Base-by-base conservation (phyloP, 768 basidiomycete genomes). In the Mycena belliarum region DNA sequence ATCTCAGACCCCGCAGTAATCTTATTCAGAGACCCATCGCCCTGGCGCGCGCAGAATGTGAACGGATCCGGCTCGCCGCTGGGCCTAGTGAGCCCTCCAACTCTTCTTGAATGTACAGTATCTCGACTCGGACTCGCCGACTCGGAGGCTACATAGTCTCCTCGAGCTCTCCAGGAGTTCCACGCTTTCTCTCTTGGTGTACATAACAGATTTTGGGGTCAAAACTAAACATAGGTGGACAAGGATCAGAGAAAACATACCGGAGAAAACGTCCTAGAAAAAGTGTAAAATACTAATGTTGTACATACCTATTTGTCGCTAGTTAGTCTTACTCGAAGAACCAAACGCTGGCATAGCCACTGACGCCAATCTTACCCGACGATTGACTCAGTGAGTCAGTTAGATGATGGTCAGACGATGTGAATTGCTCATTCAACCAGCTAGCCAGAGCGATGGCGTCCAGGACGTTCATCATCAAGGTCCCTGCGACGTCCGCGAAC, bases 401-500 rank as follows among this genome's bases (percentile, higher is more conserved):
- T 9, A 40, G 29, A n/a, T 18, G 20, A 21, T 12, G 10, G 40
- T 6, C 40, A 23, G 40, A 41, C 40, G 40, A 41, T 21, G 4
- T 5, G 38, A 6, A 41, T 16, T 41, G 14, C 11, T 21, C 11
- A 41, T 32, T 6, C 29, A 12, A 12, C 12, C 6, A 6, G 29
- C 29, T 6, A 12, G n/a, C n/a, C n/a, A 41, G 16, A 41, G 12
- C 41, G 2, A 59, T 59, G 57, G 51, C 25, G 29, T 37, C 61
- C 23, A 40, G 58, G 42, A 70, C 63, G 14, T 83, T 94, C 74
- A 80, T 77, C 35, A 93, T 99, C 72, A 83, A 80, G 61, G 89
- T 98, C 50, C 96, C 96, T 11, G 94, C 94, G n/a, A 98, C 96
- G 2, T 95, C 95, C 61, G 96, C 96, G 63, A 99, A 99, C 78